Percentiles rank a stretch among this genome's conserved stretches.
Conservation (phyloP, 345 rosid genomes). For the Arabis hirsuta region DNA sequence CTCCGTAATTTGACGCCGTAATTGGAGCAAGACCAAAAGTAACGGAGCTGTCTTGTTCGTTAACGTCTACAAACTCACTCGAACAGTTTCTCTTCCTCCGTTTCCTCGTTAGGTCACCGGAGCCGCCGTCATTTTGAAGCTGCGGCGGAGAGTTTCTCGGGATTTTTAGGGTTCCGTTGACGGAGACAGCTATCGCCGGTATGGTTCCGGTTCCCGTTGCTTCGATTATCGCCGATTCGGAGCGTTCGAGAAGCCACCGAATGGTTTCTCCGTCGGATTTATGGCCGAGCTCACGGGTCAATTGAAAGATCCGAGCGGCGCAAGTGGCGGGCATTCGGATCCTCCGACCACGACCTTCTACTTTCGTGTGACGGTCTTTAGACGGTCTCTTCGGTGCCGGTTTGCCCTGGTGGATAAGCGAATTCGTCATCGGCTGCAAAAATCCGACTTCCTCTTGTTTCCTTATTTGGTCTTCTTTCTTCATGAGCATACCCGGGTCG, state of each 20-base stretch:
- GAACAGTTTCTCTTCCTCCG: slow-evolving; percentile 56
- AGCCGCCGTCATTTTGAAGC: slow-evolving; percentile 33
- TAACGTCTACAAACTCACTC: slow-evolving; percentile 55
- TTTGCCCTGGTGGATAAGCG: slow-evolving; percentile 30
- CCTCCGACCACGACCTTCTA: slow-evolving; percentile 87
- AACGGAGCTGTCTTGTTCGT: slow-evolving; percentile 49
- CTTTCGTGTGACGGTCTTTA: slow-evolving; percentile 86
- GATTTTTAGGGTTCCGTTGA: slow-evolving; percentile 70
- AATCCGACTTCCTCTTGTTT: slow-evolving; percentile 36
- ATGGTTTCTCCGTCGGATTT: slow-evolving; percentile 84
- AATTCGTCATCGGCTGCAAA: slow-evolving; percentile 22
- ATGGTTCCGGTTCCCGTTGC: slow-evolving; percentile 79
- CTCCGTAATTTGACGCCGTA: slow-evolving; percentile 35
- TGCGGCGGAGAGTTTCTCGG: slow-evolving; percentile 53
- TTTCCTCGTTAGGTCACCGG: slow-evolving; percentile 40
- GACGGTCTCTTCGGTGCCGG: slow-evolving; percentile 47
- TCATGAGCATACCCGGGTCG: slow-evolving; percentile 40
- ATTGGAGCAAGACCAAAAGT: slow-evolving; percentile 68
- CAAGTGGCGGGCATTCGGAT: slow-evolving; percentile 74
- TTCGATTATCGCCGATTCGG: slow-evolving; percentile 73
- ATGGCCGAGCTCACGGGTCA: slow-evolving; percentile 75
- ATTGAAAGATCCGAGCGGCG: slow-evolving; percentile 84
- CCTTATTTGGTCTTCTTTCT: slow-evolving; percentile 47
- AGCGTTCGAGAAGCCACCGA: slow-evolving; percentile 69
- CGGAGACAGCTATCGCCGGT: slow-evolving; percentile 83